Percentiles rank a stretch among this genome's conserved stretches.
These are phyloP conservation scores for Camellia granthamiana DNA, from an alignment of 148 eudicot species.

Conservation along the genomic window DNA sequence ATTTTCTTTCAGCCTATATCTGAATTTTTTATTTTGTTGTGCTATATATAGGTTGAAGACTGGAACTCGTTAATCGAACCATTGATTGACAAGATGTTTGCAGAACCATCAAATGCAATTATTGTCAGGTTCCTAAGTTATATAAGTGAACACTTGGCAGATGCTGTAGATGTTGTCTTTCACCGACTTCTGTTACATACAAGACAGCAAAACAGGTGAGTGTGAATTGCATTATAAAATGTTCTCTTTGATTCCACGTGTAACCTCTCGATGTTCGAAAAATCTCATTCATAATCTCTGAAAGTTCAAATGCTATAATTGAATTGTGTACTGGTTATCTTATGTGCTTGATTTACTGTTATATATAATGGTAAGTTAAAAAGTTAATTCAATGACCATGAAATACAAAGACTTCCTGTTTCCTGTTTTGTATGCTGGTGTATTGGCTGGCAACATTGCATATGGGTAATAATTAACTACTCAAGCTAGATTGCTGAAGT, in stretches of 20 bases:
- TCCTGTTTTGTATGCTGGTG: background rate
- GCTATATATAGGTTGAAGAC: conserved; percentile 52
- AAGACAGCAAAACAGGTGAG: conserved; percentile 49
- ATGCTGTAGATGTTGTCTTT: conserved; percentile 53
- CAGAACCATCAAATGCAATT: conserved; percentile 74
- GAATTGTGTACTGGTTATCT: background rate
- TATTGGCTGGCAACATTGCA: too few species aligned
- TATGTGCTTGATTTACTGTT: background rate
- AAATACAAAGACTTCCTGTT: background rate
- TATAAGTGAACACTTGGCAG: conserved; percentile 65
- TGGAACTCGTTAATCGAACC: conserved; percentile 61
- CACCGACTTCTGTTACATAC: conserved; percentile 41
- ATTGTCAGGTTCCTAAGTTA: conserved; percentile 62
- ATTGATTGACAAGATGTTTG: conserved; percentile 69
- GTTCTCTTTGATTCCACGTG: background rate
- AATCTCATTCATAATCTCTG: background rate
- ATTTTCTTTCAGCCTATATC: background rate
- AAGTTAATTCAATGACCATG: background rate
- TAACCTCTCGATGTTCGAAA: background rate
- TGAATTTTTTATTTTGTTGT: conserved; percentile 7
- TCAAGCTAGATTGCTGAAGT: background rate
- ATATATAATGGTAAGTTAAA: background rate
- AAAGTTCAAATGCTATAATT: background rate
- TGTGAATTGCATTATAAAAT: background rate
- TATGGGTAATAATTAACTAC: background rate